Conservation (phyloP, 1,284 basidiomycete species). For the Ustilago bromivora region DNA sequence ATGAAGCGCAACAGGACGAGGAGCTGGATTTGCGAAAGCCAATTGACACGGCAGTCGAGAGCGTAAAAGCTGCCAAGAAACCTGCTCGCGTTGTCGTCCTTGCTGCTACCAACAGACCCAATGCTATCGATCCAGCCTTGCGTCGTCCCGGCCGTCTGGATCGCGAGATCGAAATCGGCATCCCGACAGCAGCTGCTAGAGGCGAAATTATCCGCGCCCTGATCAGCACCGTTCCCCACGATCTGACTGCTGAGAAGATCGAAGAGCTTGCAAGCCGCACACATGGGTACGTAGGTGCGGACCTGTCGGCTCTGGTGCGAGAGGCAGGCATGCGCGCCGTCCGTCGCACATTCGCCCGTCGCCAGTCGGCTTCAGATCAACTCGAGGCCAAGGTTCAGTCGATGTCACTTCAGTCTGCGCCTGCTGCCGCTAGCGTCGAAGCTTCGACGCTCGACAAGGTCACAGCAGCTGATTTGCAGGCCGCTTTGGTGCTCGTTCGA, state of each 20-base stretch:
- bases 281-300: conserved; percentile 97
- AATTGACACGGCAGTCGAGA: background rate
- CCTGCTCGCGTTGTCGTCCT: conserved; percentile 86
- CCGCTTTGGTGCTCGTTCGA: conserved; percentile 81
- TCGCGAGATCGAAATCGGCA: conserved; percentile 95
- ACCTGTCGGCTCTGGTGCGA: conserved; percentile 89
- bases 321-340: conserved; percentile 93
- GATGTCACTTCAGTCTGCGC: conserved; percentile 34
- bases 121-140: conserved; percentile 95
- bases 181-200: conserved; percentile 87
- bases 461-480: conserved; percentile 76
- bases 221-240: conserved; percentile 82
- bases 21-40: conserved; percentile 64
- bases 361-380: conserved; percentile 6
- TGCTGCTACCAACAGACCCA: conserved; percentile 95
- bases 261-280: conserved; percentile 80
- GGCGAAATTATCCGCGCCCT: conserved; percentile 85
- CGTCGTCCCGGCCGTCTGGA: conserved; percentile 94
- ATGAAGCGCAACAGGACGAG: conserved; percentile 16
- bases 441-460: conserved; percentile 25
- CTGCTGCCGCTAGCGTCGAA: background rate
- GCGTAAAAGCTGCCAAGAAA: conserved; percentile 3
- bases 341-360: conserved; percentile 73
- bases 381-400: conserved; percentile 35
- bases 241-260: conserved; percentile 77